Base-by-base conservation (phyloP, 108 stramenopile genomes). In the Aureococcus anophagefferens region DNA sequence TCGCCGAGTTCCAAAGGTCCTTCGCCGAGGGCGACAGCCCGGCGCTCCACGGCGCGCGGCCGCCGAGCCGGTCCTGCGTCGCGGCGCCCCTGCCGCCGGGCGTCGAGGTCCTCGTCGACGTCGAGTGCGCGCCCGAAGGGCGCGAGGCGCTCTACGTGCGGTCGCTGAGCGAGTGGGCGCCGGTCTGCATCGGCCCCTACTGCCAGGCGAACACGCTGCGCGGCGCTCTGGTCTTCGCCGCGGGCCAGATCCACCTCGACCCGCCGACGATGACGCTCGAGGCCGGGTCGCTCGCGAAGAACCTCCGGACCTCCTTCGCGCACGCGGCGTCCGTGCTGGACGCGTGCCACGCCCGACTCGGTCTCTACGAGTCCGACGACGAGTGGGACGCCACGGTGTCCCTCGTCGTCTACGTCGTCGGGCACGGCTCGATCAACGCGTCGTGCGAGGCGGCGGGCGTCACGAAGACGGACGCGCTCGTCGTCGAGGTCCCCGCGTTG, bases 101-200 rank as follows among this genome's bases (percentile, higher is more conserved):
- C 7, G 80, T 86, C 46, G 76, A 86, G 30, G 89, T 92, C 25
- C 80, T 88, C 71, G 76, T 93, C 81, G 94, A 94, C 77, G 89
- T 87, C 71, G 68, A 88, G 21, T 78, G 90, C 7, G 87, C 84
- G 35, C 78, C 88, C 63, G 71, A 77, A 31, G 71, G 86, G 33
- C 77, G 91, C 35, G 77, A 92, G 62, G 89, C 89, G 17, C 74
- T 99, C 33, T 95, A 98, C 70, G 98, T 99, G 17, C 93, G 93
- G 68, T 94, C 93, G 29, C 83, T 94, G 30, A 93, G 91, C 0
- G 70, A 81, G 31, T 99, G 96, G 96, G 98, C 96, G 7, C 98
- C 98, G 9, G 90, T 94, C 5, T 98, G 96, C 85, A 93, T 99
- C 37, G 98, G 98, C 16, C 98, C 98, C 4, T 99, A 99, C 81